Evolutionary conservation across 129 eudicot genomes (phyloP), one percentile per base, ranked within the genome.

Genomic region (Helianthus tuberosus): DNA sequence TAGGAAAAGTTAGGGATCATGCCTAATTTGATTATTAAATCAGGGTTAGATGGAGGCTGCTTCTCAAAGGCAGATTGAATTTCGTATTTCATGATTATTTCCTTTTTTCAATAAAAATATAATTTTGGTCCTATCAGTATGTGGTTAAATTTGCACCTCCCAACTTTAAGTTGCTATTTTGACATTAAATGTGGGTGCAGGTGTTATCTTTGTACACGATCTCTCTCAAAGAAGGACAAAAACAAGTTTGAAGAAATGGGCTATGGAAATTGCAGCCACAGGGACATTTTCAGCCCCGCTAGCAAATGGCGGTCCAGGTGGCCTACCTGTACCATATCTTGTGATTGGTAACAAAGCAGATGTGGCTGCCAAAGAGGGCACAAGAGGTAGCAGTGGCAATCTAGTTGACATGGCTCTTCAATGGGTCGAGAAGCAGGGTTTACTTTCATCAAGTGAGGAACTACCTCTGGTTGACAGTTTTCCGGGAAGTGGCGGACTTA

Each of bases 291-390:
- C 97, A 20, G 99, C 96, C 23, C 97, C 99, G 48, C 75, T 94
- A 66, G 86, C 91, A 38, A 88, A 93, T 35, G 97, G 85, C 8
- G 99, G 99, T 36, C 99, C 97, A 12, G 96, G 93, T 66, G 98
- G 98, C 57, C 97, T 94, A 43, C 97, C 96, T 49, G 94, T 94
- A 20, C 98, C 98, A 17, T 94, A 48, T 64, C 85, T 94, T 68
- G 99, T 94, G 14, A 80, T 94, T 72, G 96, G 97, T 54, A 94
- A 94, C 90, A 94, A 94, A 86, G 99, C 93, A 79, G 99, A 94
- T 79, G 75, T 94, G 73, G 91, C 94, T 62, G 78, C 97, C 69
- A 91, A 91, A 78, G 96, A 91, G 12, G 97, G 96, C 16, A 71
- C 80, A 4, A 75, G 88, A 74, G 96, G 91, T 51, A 94, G 99